Conservation (phyloP, 2,329 filamentous ascomycete species). For the Ascochyta koolunga region DNA sequence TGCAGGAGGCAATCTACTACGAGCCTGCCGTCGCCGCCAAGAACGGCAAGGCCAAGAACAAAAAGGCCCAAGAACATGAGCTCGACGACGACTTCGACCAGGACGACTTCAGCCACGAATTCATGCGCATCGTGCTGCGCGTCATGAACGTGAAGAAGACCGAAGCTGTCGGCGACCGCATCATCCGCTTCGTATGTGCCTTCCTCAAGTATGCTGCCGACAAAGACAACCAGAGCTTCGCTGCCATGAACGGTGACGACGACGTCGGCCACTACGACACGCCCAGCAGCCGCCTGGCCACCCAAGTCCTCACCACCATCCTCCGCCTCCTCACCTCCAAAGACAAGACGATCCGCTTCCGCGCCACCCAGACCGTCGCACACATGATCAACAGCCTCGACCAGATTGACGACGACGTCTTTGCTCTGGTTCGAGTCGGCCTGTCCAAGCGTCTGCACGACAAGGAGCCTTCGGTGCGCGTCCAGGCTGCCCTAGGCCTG, state of each 20-base stretch:
- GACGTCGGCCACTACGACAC: conserved; percentile 75
- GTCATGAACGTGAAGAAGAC: conserved; percentile 90
- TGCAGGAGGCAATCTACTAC: conserved; percentile 81
- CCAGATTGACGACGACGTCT: conserved; percentile 89
- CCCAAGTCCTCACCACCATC: conserved; percentile 73
- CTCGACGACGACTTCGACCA: conserved; percentile 75
- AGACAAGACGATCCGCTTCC: conserved; percentile 90
- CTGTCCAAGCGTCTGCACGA: conserved; percentile 87
- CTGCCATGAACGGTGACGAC: conserved; percentile 67
- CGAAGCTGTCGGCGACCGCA: conserved; percentile 83
- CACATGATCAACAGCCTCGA: conserved; percentile 93
- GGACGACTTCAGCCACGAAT: conserved; percentile 84
- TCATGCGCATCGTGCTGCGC: conserved; percentile 80
- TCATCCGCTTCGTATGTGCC: conserved; percentile 83
- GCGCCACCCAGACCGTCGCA: conserved; percentile 86
- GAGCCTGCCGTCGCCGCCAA: conserved; percentile 60
- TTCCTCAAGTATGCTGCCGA: conserved; percentile 75
- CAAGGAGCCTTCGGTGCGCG: conserved; percentile 89
- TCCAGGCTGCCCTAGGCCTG: conserved; percentile 91
- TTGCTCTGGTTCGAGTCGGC: conserved; percentile 78
- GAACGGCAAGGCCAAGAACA: conserved; percentile 54
- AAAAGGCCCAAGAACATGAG: conserved; percentile 49
- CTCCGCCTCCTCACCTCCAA: conserved; percentile 81
- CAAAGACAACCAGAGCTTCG: conserved; percentile 52
- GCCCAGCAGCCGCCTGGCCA: conserved; percentile 79